These are phyloP conservation scores for Asparagopsis taxiformis DNA, from an alignment of 31 red algal genomes.

Conservation along the genomic window DNA sequence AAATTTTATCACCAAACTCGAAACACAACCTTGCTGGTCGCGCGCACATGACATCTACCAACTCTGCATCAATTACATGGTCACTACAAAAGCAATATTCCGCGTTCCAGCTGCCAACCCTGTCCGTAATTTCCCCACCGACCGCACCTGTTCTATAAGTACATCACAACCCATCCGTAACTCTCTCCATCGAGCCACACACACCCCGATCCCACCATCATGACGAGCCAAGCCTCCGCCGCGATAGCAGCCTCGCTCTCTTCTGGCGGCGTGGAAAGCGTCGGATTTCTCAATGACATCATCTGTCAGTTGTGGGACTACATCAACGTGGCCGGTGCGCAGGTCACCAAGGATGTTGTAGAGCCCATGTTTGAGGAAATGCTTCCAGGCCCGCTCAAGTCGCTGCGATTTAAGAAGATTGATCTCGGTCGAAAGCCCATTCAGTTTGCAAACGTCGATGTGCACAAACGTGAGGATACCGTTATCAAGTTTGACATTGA, in stretches of 20 bases:
- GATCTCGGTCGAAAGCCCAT: conserved; percentile 69
- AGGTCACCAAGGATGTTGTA: conserved; percentile 59
- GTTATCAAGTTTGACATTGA: conserved; percentile 72
- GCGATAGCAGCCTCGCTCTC: conserved; percentile 13
- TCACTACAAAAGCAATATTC: no score
- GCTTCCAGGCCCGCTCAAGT: conserved; percentile 63
- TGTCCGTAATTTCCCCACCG: no score
- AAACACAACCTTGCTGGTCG: no score
- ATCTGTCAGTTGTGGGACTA: conserved; percentile 60
- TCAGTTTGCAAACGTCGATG: conserved; percentile 66
- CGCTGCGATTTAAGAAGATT: conserved; percentile 68
- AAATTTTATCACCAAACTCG: no score
- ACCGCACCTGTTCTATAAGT: no score
- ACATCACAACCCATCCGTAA: no score
- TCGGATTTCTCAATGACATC: conserved; percentile 80
- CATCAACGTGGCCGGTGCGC: conserved; percentile 51
- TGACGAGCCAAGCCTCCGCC: no score
- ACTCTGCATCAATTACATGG: no score
- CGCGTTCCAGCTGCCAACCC: no score
- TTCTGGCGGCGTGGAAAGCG: conserved; percentile 56
- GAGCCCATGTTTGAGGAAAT: conserved; percentile 76
- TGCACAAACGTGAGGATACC: conserved; percentile 44
- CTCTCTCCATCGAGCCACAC: no score
- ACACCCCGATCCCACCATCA: no score
- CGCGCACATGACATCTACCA: no score